Evolutionary conservation across 441 rosid genomes (phyloP).

Genomic region (Caryocar brasiliense): DNA sequence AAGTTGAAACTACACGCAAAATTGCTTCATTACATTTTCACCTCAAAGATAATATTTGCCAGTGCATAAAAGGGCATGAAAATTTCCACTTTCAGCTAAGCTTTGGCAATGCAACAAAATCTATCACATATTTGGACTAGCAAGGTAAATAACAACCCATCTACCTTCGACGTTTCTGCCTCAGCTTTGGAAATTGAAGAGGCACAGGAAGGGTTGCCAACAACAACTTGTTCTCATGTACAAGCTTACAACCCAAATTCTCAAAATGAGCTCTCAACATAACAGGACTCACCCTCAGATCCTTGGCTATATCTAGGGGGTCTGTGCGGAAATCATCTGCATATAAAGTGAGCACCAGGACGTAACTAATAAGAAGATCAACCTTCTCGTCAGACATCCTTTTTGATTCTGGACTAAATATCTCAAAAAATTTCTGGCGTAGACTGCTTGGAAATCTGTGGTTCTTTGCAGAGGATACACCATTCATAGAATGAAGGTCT

Average conservation of each 20-base stretch:
- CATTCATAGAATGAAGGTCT: conserved; percentile 47
- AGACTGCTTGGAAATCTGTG: conserved; percentile 54
- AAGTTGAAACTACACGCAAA: too few species aligned
- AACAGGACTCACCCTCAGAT: conserved; percentile 42
- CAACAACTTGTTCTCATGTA: conserved; percentile 14
- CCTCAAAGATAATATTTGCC: too few species aligned
- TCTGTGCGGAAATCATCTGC: conserved; percentile 57
- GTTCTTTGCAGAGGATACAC: conserved; percentile 41
- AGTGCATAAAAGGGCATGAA: too few species aligned
- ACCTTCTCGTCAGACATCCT: conserved; percentile 37
- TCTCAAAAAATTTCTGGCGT: conserved; percentile 32
- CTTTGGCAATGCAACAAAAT: too few species aligned
- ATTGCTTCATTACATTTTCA: too few species aligned
- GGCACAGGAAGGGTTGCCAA: conserved; percentile 54
- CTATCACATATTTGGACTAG: too few species aligned
- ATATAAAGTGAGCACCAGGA: conserved; percentile 60
- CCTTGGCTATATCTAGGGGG: conserved; percentile 59
- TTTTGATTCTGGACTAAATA: conserved; percentile 38
- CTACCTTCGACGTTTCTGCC: conserved; percentile 25
- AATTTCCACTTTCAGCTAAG: too few species aligned
- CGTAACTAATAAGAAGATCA: conserved; percentile 65
- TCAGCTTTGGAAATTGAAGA: conserved; percentile 41
- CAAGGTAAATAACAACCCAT: too few species aligned
- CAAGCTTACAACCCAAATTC: conserved; percentile 68
- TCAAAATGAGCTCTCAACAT: conserved; percentile 43